These are phyloP conservation scores for Neltuma alba DNA, from an alignment of 306 rosid genomes.

Conservation along the genomic window DNA sequence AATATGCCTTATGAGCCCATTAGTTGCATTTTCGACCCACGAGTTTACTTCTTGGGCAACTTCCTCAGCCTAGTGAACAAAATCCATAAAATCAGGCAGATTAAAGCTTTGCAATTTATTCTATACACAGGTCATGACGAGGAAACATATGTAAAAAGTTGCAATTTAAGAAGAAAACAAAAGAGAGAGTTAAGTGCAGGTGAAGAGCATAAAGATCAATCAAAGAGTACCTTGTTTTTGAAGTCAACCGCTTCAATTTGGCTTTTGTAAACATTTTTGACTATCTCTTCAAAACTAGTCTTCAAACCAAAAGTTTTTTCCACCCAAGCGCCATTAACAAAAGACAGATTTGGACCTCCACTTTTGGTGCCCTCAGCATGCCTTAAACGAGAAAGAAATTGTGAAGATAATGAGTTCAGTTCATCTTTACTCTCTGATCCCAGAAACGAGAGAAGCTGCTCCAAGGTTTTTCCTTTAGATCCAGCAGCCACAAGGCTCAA, in stretches of 20 bases:
- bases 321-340: slow-evolving; percentile 25
- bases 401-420: background rate
- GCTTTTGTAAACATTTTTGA: background rate
- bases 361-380: background rate
- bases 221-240: background rate
- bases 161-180: background rate
- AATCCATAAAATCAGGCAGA: background rate
- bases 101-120: background rate
- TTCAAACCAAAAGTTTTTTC: slow-evolving; percentile 20
- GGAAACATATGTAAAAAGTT: background rate
- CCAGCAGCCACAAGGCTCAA: background rate
- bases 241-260: slow-evolving; percentile 22
- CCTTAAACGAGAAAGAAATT: background rate
- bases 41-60: background rate
- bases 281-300: background rate
- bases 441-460: background rate
- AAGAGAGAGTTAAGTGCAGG: background rate
- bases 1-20: background rate
- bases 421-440: background rate
- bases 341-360: background rate
- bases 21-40: background rate
- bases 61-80: background rate
- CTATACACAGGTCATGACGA: background rate
- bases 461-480: background rate
- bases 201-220: background rate